A percentile compares a stretch with the other conserved stretches of the same genome.
phyloP scores from a whole-genome alignment of 2,329 filamentous ascomycete species.

The Orbilia javanica region DNA sequence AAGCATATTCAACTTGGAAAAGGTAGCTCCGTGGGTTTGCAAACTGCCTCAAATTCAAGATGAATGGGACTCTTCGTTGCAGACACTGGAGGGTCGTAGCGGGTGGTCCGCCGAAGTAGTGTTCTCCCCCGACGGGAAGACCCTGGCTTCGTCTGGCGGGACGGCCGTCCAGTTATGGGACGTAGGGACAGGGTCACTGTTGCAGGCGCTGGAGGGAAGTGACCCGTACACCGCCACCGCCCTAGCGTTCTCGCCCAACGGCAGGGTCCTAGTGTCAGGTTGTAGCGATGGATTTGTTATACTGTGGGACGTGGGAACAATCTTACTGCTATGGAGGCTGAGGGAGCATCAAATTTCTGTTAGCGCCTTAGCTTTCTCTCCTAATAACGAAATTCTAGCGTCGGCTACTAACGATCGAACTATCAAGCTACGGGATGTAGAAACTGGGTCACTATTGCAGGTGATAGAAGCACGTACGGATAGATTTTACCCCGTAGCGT shows the following conservation, averaged over 20 bases:
- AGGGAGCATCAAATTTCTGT: background rate
- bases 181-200: too few species aligned
- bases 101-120: constrained; percentile 87
- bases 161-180: too few species aligned
- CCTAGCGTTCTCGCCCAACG: too few species aligned
- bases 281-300: too few species aligned
- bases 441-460: background rate
- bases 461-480: background rate
- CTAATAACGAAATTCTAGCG: background rate
- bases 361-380: background rate
- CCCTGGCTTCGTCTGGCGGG: constrained; percentile 78
- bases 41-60: background rate
- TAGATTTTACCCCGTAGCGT: background rate
- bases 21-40: background rate
- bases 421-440: background rate
- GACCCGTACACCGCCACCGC: too few species aligned
- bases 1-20: background rate
- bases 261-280: too few species aligned
- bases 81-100: constrained; percentile 67
- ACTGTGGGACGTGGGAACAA: too few species aligned
- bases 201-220: too few species aligned
- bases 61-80: constrained; percentile 3
- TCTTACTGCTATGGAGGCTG: background rate
- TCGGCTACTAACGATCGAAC: background rate
- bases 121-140: constrained; percentile 81